Evolutionary conservation across 108 stramenopile genomes (phyloP), one percentile per base, ranked within the genome.

Genomic region (Cyclotella choctawhatcheeana): DNA sequence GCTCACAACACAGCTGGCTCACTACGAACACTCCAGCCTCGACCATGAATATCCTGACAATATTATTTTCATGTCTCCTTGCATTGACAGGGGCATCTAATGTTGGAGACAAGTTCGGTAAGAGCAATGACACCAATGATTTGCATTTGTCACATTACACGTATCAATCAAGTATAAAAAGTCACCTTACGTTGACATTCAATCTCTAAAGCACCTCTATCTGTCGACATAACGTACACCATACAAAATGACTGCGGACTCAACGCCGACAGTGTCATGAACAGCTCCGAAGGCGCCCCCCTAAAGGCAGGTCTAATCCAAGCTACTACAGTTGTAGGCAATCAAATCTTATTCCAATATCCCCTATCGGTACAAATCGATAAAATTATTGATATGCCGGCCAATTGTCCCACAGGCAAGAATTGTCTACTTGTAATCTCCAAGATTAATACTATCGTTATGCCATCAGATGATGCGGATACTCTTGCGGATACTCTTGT

Each of bases 351-450:
- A 48, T 10, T n/a, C n/a, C 47, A 48, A 48, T n/a, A 48, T n/a
- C 47, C 47, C 16, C 47, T 48, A 48, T 17, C 47, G 4, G 47
- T 48, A 4, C n/a, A 10, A n/a, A 48, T 48, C 47, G 47, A 48
- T n/a, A 48, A 48, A n/a, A 48, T 48, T n/a, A 48, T 48, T 48
- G 47, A 48, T n/a, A 48, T n/a, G 47, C 4, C 47, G 8, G n/a
- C 47, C 8, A 48, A 48, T 48, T 48, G 47, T n/a, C 16, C 8
- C 12, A 4, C 12, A n/a, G 47, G 47, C 4, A 8, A 48, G 17
- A 8, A 48, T 48, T 48, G 47, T n/a, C n/a, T 48, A 17, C 17
- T 48, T 8, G 47, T 48, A 4, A n/a, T 48, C 18, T 48, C 47
- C 18, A 48, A 10, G 12, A 48, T 48, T n/a, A 8, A 48, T 48